These are phyloP conservation scores for Gaeumannomyces sp. DNA, from an alignment of 2,329 filamentous ascomycete genomes.

Conservation along the genomic window DNA sequence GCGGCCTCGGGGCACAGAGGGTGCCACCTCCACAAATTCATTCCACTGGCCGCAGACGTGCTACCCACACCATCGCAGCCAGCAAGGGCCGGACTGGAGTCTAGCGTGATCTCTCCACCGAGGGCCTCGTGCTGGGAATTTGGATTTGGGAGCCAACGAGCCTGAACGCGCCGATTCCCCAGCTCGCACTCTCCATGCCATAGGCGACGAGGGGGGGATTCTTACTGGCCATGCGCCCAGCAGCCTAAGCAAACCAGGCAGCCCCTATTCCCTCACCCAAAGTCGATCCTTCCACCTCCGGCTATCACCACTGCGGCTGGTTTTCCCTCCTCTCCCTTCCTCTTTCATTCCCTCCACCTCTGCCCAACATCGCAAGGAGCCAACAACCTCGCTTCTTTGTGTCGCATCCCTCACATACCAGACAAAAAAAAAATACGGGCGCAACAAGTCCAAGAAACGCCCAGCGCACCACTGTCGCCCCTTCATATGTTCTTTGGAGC, in stretches of 20 bases:
- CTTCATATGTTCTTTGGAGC: not conserved
- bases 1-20: not conserved
- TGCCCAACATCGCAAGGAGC: not conserved
- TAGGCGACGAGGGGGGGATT: not conserved
- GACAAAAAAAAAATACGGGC: not conserved
- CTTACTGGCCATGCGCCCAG: not conserved
- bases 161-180: not conserved
- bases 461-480: not conserved
- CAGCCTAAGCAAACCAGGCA: not conserved
- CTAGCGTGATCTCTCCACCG: not conserved
- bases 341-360: not conserved
- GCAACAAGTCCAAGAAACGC: not conserved
- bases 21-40: not conserved
- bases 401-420: not conserved
- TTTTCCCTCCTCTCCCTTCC: not conserved
- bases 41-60: slow-evolving; percentile 1
- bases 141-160: not conserved
- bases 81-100: not conserved
- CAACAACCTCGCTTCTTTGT: not conserved
- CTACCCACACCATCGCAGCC: not conserved
- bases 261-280: not conserved
- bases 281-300: not conserved
- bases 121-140: not conserved
- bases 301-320: not conserved
- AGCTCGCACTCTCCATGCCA: not conserved